A percentile compares a stretch with the other conserved stretches of the same genome.
Conservation (phyloP, 2,329 filamentous ascomycete genomes). For the Ophiocordyceps sinensis region DNA sequence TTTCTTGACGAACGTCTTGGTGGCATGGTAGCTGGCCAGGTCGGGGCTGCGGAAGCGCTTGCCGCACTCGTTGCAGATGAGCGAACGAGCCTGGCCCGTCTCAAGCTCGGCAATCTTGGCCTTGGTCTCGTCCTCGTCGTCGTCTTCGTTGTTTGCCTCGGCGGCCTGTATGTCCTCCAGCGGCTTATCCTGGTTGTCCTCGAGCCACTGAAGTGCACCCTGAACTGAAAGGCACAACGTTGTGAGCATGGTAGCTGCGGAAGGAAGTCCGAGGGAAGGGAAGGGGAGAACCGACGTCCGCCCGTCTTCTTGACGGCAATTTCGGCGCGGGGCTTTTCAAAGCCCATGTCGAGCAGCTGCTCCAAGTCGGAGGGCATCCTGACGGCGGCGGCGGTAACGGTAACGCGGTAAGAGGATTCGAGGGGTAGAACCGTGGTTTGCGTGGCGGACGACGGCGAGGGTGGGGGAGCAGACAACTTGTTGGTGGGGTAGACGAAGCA, state of each 20-base stretch:
- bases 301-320: constrained; percentile 75
- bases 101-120: constrained; percentile 51
- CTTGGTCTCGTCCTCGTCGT: constrained; percentile 33
- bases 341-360: constrained; percentile 56
- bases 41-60: constrained; percentile 76
- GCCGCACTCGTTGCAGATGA: constrained; percentile 88
- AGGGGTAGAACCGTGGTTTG: background rate
- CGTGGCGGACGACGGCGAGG: background rate
- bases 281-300: constrained; percentile 35
- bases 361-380: constrained; percentile 48
- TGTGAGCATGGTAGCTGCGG: constrained; percentile 1
- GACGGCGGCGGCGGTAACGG: constrained; percentile 9
- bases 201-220: constrained; percentile 86
- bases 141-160: constrained; percentile 23
- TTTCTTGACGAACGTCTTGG: constrained; percentile 51
- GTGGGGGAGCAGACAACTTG: too few species aligned
- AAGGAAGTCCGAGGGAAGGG: background rate
- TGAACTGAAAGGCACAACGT: constrained; percentile 42
- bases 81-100: constrained; percentile 56
- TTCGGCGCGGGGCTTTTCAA: constrained; percentile 68
- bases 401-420: background rate
- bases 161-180: constrained; percentile 61
- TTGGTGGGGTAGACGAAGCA: too few species aligned
- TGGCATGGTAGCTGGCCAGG: constrained; percentile 79
- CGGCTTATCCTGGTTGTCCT: constrained; percentile 76